phyloP scores from a whole-genome alignment of 1,284 basidiomycete species.

The Irpex rosettiformis region DNA sequence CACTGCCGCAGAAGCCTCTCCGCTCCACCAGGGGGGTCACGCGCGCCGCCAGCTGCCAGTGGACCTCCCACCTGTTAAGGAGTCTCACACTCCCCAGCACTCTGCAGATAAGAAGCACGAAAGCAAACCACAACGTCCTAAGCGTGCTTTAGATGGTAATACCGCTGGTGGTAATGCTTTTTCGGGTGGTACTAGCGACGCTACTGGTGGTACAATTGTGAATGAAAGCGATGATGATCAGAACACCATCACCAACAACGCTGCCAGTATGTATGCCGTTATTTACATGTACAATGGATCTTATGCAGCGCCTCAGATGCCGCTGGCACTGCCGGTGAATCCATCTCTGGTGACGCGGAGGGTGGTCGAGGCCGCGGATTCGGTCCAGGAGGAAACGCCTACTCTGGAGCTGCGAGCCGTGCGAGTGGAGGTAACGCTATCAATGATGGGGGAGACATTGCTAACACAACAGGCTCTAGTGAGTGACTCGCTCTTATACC shows the following conservation, averaged over 20 bases:
- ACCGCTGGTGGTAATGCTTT: conserved; percentile 19
- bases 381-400: conserved; percentile 19
- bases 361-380: conserved; percentile 14
- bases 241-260: conserved; percentile 14
- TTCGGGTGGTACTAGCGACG: conserved; percentile 15
- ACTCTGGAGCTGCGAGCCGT: conserved; percentile 14
- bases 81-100: background rate
- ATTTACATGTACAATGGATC: background rate
- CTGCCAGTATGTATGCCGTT: conserved; percentile 11
- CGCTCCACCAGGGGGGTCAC: background rate
- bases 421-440: conserved; percentile 15
- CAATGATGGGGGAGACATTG: conserved; percentile 15
- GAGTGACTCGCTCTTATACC: background rate
- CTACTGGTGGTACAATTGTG: conserved; percentile 15
- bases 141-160: conserved; percentile 13
- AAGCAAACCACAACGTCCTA: background rate
- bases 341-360: conserved; percentile 14
- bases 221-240: conserved; percentile 7
- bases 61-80: background rate
- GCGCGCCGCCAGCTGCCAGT: background rate
- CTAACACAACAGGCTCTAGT: conserved; percentile 15
- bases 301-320: conserved; percentile 6
- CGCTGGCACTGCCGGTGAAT: conserved; percentile 12
- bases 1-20: background rate
- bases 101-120: background rate